A percentile compares a stretch with the other conserved stretches of the same genome.
Conservation (phyloP, 306 rosid genomes). For the Elaeagnus macrophylla region DNA sequence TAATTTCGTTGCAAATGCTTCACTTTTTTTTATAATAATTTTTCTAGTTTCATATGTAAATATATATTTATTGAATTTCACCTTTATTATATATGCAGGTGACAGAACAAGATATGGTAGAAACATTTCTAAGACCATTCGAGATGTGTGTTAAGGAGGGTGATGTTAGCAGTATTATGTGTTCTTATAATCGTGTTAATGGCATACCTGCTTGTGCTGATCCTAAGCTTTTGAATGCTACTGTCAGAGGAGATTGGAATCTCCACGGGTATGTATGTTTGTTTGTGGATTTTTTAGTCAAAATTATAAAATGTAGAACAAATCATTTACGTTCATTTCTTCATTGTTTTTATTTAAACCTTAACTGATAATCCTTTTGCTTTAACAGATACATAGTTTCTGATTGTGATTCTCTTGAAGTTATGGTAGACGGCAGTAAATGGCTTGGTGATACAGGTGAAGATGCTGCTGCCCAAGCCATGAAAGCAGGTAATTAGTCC, state of each 20-base stretch:
- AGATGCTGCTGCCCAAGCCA: conserved; percentile 18
- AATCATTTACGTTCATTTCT: background rate
- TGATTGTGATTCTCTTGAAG: conserved; percentile 22
- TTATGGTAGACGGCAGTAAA: conserved; percentile 9
- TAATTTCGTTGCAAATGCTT: background rate
- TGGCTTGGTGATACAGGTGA: conserved; percentile 3
- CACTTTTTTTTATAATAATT: background rate
- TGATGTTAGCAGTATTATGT: conserved; percentile 22
- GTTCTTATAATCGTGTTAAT: conserved; percentile 13
- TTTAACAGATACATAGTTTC: conserved; percentile 17
- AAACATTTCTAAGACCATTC: conserved; percentile 14
- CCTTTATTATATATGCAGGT: conserved; percentile 1
- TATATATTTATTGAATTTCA: background rate
- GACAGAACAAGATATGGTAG: conserved; percentile 17
- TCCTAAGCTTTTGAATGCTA: conserved; percentile 12
- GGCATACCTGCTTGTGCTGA: conserved; percentile 22
- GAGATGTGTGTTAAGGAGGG: conserved; percentile 22
- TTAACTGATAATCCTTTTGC: background rate
- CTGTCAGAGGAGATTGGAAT: conserved; percentile 15
- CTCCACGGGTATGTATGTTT: conserved; percentile 16
- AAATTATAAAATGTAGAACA: background rate
- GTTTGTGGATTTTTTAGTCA: background rate
- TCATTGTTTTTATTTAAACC: background rate
- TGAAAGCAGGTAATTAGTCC: conserved; percentile 24
- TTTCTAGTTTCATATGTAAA: background rate